These are phyloP conservation scores for Suillus discolor DNA, from an alignment of 768 basidiomycete genomes.

Conservation along the genomic window DNA sequence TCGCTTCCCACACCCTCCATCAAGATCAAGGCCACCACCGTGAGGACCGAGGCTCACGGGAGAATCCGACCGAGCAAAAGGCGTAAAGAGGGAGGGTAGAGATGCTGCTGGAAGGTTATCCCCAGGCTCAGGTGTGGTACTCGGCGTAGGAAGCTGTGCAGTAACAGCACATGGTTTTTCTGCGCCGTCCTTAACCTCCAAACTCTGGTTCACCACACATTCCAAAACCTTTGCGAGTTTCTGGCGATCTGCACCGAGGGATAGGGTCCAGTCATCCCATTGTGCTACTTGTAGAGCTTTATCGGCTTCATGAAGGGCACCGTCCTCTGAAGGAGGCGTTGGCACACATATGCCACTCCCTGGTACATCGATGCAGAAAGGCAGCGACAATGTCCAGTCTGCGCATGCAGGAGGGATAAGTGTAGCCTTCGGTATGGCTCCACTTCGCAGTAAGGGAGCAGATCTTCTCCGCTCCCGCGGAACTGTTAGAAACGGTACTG, in stretches of 20 bases:
- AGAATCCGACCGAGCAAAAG: conserved; percentile 12
- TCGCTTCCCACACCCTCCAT: conserved; percentile 32
- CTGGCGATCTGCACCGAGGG: conserved; percentile 32
- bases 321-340: conserved; percentile 7
- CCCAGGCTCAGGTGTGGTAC: conserved; percentile 27
- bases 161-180: conserved; percentile 9
- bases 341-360: conserved; percentile 16
- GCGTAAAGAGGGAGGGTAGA: neutral
- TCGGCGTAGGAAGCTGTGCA: conserved; percentile 30
- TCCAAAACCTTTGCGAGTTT: conserved; percentile 9
- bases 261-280: conserved; percentile 32
- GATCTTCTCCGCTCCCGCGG: conserved; percentile 34
- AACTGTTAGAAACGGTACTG: conserved; percentile 19
- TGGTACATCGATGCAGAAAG: conserved; percentile 30
- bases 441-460: conserved; percentile 26
- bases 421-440: neutral
- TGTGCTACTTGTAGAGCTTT: conserved; percentile 12
- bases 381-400: conserved; percentile 35
- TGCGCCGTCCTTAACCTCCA: conserved; percentile 5
- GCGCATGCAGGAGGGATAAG: conserved; percentile 1
- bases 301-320: conserved; percentile 10
- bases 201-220: neutral
- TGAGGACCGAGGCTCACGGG: conserved; percentile 29
- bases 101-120: neutral
- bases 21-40: conserved; percentile 32